A percentile compares a stretch with the other conserved stretches of the same genome.
Conservation (phyloP, 208 protist species). For the Wallacemonas sp. region DNA sequence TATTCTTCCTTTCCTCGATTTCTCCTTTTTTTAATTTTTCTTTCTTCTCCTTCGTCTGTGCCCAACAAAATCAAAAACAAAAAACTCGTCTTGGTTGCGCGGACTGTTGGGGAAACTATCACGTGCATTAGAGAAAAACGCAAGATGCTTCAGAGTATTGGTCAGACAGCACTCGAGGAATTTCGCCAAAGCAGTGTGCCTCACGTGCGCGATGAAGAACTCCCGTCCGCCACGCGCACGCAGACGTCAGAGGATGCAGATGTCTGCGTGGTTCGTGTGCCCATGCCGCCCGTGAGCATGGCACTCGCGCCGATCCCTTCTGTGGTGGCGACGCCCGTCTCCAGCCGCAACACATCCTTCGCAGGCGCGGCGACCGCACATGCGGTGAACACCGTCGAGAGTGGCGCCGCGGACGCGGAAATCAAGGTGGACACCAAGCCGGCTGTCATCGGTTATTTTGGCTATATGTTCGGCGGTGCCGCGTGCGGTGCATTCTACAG, state of each 20-base stretch:
- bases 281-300: neutral
- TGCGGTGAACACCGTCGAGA: neutral
- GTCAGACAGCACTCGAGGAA: neutral
- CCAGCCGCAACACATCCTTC: neutral
- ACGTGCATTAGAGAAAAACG: no score
- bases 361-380: no score
- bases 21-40: no score
- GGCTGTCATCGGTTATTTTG: constrained; percentile 43
- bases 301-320: neutral
- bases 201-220: neutral
- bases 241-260: neutral
- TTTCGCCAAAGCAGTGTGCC: neutral
- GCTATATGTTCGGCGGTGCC: constrained; percentile 27
- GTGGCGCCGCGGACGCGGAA: neutral
- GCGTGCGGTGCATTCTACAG: constrained; percentile 33
- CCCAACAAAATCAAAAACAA: no score
- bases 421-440: constrained; percentile 12
- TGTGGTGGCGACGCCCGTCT: neutral
- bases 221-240: neutral
- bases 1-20: no score
- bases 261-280: neutral
- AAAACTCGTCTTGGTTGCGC: no score
- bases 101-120: no score
- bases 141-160: neutral
- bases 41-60: no score